A percentile compares a stretch with the other conserved stretches of the same genome.
Evolutionary conservation across 2,329 filamentous ascomycete genomes (phyloP).

Genomic region (Mariannaea elegans): DNA sequence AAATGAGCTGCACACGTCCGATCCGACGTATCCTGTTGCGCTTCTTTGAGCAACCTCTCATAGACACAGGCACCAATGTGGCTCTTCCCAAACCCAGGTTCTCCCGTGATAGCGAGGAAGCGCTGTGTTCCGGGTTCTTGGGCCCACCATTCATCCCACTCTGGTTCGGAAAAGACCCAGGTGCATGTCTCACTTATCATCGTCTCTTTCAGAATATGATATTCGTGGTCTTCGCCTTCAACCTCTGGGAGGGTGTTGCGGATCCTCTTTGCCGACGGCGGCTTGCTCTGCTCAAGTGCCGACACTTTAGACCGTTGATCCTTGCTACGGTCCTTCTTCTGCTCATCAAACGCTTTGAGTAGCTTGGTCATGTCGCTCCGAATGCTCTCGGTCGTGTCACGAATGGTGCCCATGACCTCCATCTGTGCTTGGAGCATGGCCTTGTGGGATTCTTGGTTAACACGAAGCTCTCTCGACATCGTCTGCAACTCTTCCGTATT

Average conservation of each 20-base stretch:
- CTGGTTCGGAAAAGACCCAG: slow-evolving; percentile 42
- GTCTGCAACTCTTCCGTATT: slow-evolving; percentile 44
- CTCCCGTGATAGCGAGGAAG: slow-evolving; percentile 41
- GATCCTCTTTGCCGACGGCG: slow-evolving; percentile 32
- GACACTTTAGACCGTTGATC: slow-evolving; percentile 28
- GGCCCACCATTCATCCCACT: slow-evolving; percentile 42
- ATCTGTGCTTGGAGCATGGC: slow-evolving; percentile 39
- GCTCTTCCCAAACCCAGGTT: slow-evolving; percentile 46
- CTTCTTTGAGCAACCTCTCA: slow-evolving; percentile 29
- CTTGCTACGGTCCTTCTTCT: slow-evolving; percentile 29
- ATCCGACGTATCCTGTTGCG: slow-evolving; percentile 21
- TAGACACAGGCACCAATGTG: slow-evolving; percentile 38
- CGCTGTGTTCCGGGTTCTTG: slow-evolving; percentile 15
- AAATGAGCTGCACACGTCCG: slow-evolving; percentile 44
- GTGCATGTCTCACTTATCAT: slow-evolving; percentile 41
- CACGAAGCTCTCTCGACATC: slow-evolving; percentile 38
- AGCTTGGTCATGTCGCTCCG: slow-evolving; percentile 40
- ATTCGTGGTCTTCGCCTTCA: slow-evolving; percentile 37
- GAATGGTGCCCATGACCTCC: slow-evolving; percentile 38
- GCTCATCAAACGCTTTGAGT: slow-evolving; percentile 34
- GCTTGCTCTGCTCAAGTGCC: slow-evolving; percentile 31
- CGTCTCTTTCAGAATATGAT: slow-evolving; percentile 40
- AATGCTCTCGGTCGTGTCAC: slow-evolving; percentile 40
- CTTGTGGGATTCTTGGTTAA: slow-evolving; percentile 38
- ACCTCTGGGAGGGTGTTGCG: slow-evolving; percentile 36